A percentile compares a stretch with the other conserved stretches of the same genome.
These are phyloP conservation scores for Artemisia argyi DNA, from an alignment of 129 eudicot genomes.

Conservation along the genomic window DNA sequence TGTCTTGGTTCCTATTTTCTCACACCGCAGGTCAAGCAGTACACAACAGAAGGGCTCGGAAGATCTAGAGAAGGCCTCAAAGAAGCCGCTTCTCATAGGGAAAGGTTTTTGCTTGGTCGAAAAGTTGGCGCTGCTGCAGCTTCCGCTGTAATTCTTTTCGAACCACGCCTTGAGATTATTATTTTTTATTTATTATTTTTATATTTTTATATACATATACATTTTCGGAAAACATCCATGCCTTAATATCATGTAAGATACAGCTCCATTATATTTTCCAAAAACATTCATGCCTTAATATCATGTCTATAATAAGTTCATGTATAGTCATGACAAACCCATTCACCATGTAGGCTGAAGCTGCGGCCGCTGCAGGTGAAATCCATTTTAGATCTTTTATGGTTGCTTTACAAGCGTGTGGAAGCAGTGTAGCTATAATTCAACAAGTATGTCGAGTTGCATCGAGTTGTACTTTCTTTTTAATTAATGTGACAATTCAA, in stretches of 20 bases:
- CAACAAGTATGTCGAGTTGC: conserved; percentile 70
- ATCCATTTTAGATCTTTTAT: conserved; percentile 83
- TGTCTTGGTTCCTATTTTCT: conserved; percentile 11
- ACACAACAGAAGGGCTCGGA: conserved; percentile 87
- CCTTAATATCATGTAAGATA: background rate
- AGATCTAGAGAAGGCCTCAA: conserved; percentile 79
- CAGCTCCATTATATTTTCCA: background rate
- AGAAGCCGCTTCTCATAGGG: conserved; percentile 88
- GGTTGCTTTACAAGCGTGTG: conserved; percentile 94
- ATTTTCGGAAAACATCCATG: no score
- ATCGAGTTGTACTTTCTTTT: conserved; percentile 3
- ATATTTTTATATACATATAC: no score
- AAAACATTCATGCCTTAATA: background rate
- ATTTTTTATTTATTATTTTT: no score
- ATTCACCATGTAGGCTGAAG: conserved; percentile 71
- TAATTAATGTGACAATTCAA: conserved; percentile 7
- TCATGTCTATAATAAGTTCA: background rate
- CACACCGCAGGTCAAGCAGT: conserved; percentile 51
- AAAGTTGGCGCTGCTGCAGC: conserved; percentile 85
- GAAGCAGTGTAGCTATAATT: conserved; percentile 94
- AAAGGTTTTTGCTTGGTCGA: conserved; percentile 82
- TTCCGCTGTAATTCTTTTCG: conserved; percentile 59
- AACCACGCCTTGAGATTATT: conserved; percentile 2
- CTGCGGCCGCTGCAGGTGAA: conserved; percentile 90
- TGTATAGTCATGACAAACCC: conserved; percentile 24